Evolutionary conservation across 176 grass and related monocot species (phyloP), one percentile per base, ranked within the genome.

Genomic region (Echinochloa phyllopogon): DNA sequence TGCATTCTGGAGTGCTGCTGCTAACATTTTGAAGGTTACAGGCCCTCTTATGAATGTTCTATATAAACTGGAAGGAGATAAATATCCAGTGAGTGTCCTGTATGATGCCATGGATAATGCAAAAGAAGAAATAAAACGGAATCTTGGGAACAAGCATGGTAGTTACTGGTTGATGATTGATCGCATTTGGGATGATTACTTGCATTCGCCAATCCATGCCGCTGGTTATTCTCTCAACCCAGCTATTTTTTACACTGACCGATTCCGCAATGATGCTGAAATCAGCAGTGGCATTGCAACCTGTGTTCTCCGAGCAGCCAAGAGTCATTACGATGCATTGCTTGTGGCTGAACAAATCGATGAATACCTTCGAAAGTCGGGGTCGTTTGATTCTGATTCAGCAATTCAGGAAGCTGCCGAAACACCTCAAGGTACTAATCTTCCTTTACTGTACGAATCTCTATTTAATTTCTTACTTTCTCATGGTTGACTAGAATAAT

Each of bases 81-180:
- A 65, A 59, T 79, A 83, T 29, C 79, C 96, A 15, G 83, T 98
- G 59, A 89, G 89, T 64, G 69, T 86, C 67, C 79, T 98, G 44
- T 95, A 95, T 87, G 91, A 98, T 65, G 88, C 91, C 27, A 87
- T 98, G 76, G 91, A 98, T 79, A 42, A 4, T 2, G 89, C 96
- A 49, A 98, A 98, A 66, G 93, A 98, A 86, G 47, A 72, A 9
- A 92, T 98, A 67, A 85, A 83, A 64, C 24, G 0, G 11, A 86
- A 88, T 76, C 51, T 98, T 69, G 68, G 73, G 15, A 42, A 64
- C 56, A 65, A 92, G 25, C 83, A 90, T 87, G 74, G 11, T 21
- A 78, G 25, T 40, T 83, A 69, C 83, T 95, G 93, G 93, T 11
- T 17, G 70, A 20, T 86, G 82, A 50, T 95, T 83, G 93, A 98